Percentiles rank a stretch among this genome's conserved stretches.
Evolutionary conservation across 176 grass and related monocot genomes (phyloP).

Genomic region (Musa beccarii): DNA sequence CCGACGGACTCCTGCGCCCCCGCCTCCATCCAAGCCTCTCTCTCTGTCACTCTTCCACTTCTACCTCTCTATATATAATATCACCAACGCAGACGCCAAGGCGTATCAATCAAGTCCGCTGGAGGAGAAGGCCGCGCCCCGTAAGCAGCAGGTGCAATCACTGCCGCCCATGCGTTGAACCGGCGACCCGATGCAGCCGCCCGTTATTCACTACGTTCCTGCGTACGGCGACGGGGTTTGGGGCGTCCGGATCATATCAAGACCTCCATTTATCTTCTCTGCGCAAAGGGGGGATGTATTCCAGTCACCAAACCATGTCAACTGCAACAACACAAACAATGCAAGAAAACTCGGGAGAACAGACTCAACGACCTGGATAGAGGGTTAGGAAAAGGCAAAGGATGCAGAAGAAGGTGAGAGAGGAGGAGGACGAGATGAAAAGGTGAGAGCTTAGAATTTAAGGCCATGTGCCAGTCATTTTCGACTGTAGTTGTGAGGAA

Average conservation of each 20-base stretch:
- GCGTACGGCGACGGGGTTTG: not conserved
- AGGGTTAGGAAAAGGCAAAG: not conserved
- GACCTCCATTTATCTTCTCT: too few species aligned
- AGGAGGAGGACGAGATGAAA: not conserved
- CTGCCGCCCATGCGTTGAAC: not conserved
- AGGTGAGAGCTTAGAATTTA: not conserved
- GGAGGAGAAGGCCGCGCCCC: not conserved
- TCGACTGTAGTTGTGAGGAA: not conserved
- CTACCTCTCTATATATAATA: not conserved
- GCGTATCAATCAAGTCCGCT: not conserved
- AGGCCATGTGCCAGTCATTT: conserved; percentile 1
- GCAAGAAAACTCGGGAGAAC: too few species aligned
- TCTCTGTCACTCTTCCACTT: not conserved
- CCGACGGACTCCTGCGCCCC: not conserved
- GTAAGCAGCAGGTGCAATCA: not conserved
- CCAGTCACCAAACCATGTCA: not conserved
- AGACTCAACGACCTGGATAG: too few species aligned
- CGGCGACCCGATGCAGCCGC: not conserved
- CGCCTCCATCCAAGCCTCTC: not conserved
- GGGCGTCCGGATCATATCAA: too few species aligned
- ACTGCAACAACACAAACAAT: too few species aligned
- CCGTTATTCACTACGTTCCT: not conserved
- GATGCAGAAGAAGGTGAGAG: not conserved
- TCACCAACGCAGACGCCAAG: not conserved
- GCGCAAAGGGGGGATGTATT: too few species aligned